These are phyloP conservation scores for Daedaleopsis sinensis DNA, from an alignment of 768 basidiomycete species.

Conservation along the genomic window DNA sequence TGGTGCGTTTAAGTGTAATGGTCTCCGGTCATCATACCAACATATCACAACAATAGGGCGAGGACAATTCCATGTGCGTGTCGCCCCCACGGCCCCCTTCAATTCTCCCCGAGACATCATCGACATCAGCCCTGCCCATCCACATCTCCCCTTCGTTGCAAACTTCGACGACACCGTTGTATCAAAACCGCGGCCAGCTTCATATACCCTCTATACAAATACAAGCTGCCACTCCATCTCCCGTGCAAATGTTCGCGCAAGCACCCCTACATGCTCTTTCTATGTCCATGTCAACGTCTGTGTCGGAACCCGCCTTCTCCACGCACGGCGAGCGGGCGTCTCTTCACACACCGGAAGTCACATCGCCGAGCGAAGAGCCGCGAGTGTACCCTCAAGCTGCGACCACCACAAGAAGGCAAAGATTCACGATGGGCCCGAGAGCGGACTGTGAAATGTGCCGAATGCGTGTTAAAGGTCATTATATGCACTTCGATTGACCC, in stretches of 20 bases:
- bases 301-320: neutral
- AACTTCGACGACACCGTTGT: constrained; percentile 12
- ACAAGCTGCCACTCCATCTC: constrained; percentile 22
- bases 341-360: constrained; percentile 27
- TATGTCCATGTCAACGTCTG: neutral
- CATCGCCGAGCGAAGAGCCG: constrained; percentile 12
- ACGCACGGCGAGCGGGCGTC: constrained; percentile 2
- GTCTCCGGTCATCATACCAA: neutral
- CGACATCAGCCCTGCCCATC: constrained; percentile 17
- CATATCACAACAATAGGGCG: neutral
- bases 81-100: constrained; percentile 12
- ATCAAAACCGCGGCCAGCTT: constrained; percentile 7
- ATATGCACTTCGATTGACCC: constrained; percentile 60
- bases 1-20: constrained; percentile 35
- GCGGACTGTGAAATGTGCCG: constrained; percentile 70
- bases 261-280: constrained; percentile 18
- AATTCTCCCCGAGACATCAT: neutral
- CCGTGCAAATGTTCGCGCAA: constrained; percentile 32
- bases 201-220: constrained; percentile 24
- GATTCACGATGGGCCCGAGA: constrained; percentile 73
- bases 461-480: constrained; percentile 70
- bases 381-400: constrained; percentile 4
- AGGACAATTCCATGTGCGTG: constrained; percentile 11
- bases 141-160: constrained; percentile 2
- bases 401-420: constrained; percentile 41